phyloP scores from a whole-genome alignment of 2,329 filamentous ascomycete species.

The Colletotrichum musicola region DNA sequence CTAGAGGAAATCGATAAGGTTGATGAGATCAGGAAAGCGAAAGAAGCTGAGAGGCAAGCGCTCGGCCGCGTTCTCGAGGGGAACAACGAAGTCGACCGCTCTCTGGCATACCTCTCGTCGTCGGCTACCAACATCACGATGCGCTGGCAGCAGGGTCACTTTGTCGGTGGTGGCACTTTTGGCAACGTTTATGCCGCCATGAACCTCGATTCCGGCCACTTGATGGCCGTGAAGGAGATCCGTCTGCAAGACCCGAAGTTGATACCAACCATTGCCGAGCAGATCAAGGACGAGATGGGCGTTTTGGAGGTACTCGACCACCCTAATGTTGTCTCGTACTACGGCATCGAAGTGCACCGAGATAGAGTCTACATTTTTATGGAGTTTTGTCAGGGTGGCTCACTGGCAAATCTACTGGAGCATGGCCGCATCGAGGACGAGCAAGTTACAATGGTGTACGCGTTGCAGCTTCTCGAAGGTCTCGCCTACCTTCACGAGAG shows the following conservation, averaged over 20 bases:
- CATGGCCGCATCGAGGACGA: conserved; percentile 98
- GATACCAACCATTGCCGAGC: conserved; percentile 91
- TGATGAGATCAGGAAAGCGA: conserved; percentile 82
- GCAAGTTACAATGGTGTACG: conserved; percentile 97
- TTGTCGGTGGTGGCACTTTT: conserved; percentile 96
- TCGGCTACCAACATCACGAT: conserved; percentile 95
- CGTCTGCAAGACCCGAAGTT: conserved; percentile 95
- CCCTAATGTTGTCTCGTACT: conserved; percentile 97
- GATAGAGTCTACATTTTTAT: conserved; percentile 99
- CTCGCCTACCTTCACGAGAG: conserved; percentile 93
- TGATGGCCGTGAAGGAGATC: conserved; percentile 99
- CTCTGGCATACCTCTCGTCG: conserved; percentile 91
- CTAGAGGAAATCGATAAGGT: conserved; percentile 79
- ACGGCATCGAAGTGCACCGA: conserved; percentile 96
- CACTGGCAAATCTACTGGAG: conserved; percentile 88
- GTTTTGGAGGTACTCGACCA: conserved; percentile 96
- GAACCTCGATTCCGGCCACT: conserved; percentile 93
- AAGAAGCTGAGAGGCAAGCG: conserved; percentile 86
- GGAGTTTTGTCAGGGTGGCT: conserved; percentile 98
- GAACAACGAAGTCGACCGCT: conserved; percentile 95
- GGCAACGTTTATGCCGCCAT: conserved; percentile 97
- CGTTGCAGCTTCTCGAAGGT: conserved; percentile 92
- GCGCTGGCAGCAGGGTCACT: conserved; percentile 99
- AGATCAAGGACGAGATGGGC: conserved; percentile 97
- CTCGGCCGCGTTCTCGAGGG: conserved; percentile 93